Evolutionary conservation across 1,284 basidiomycete genomes (phyloP).

Genomic region (Pholiota adiposa): DNA sequence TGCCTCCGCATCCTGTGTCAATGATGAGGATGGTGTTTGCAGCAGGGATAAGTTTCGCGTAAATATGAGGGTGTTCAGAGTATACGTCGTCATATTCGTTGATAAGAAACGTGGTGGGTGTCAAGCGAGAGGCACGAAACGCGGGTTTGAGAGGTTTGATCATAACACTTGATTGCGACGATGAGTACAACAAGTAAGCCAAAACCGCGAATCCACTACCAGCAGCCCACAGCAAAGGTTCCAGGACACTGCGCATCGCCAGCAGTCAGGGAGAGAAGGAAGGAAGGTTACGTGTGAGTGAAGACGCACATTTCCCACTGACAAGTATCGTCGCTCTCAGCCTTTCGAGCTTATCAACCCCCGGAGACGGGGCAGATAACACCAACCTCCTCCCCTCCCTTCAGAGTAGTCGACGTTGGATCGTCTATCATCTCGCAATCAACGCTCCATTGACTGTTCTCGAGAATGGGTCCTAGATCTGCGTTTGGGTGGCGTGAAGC

Average conservation of each 20-base stretch:
- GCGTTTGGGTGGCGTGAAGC: constrained; percentile 54
- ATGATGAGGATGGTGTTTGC: constrained; percentile 49
- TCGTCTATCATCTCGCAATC: constrained; percentile 81
- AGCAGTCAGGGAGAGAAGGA: constrained; percentile 5
- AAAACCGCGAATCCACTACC: constrained; percentile 16
- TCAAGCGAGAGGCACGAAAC: constrained; percentile 50
- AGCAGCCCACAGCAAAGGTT: constrained; percentile 10
- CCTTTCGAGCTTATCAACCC: constrained; percentile 44
- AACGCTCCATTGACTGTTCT: constrained; percentile 75
- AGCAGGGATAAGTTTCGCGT: constrained; percentile 46
- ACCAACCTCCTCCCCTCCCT: constrained; percentile 78
- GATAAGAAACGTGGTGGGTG: constrained; percentile 52
- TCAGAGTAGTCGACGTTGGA: constrained; percentile 49
- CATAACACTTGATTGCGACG: constrained; percentile 6
- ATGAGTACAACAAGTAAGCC: constrained; percentile 19
- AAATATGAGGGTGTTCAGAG: constrained; percentile 57
- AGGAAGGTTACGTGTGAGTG: constrained; percentile 4
- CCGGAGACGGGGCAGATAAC: constrained; percentile 85
- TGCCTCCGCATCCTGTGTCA: constrained; percentile 60
- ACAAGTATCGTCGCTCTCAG: background rate
- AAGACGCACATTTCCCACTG: background rate
- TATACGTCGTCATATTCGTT: constrained; percentile 55
- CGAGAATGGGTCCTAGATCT: constrained; percentile 54
- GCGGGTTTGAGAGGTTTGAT: constrained; percentile 26
- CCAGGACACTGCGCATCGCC: constrained; percentile 12